Percentiles rank a stretch among this genome's conserved stretches.
Evolutionary conservation across 1,139 yeast genomes (phyloP).

Genomic region (Geotrichum europaeum): DNA sequence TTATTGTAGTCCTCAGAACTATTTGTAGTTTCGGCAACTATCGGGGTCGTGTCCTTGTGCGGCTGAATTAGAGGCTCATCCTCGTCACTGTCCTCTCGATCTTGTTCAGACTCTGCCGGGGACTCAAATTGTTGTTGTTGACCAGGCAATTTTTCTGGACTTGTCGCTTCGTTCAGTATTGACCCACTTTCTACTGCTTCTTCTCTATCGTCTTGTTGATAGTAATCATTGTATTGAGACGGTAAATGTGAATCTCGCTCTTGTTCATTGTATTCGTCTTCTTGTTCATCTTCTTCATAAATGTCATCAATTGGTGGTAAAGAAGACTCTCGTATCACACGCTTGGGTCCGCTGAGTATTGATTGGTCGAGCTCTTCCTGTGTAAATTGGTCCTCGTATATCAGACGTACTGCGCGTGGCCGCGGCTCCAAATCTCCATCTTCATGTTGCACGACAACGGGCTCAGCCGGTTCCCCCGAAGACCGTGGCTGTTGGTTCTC

Average conservation of each 20-base stretch:
- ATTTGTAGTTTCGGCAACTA: not conserved
- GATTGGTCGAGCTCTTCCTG: constrained; percentile 12
- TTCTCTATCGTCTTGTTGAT: not conserved
- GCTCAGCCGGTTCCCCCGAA: not conserved
- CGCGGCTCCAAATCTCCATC: not conserved
- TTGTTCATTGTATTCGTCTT: not conserved
- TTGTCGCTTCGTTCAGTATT: not conserved
- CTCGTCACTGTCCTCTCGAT: not conserved
- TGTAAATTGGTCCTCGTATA: constrained; percentile 7
- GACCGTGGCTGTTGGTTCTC: not conserved
- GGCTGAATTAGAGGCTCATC: not conserved
- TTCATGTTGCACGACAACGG: not conserved
- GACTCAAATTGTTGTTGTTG: not conserved
- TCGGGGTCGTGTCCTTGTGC: not conserved
- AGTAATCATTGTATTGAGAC: not conserved
- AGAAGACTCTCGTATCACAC: constrained; percentile 1
- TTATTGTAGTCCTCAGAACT: not conserved
- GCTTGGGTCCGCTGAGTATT: constrained; percentile 10
- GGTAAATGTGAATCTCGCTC: not conserved
- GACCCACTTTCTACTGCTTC: not conserved
- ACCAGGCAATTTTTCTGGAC: not conserved
- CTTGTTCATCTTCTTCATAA: not conserved
- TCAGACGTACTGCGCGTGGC: not conserved
- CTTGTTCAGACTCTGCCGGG: not conserved
- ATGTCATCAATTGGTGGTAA: not conserved